Conservation (phyloP, 2,329 filamentous ascomycete species). For the Fusarium bactridioides region DNA sequence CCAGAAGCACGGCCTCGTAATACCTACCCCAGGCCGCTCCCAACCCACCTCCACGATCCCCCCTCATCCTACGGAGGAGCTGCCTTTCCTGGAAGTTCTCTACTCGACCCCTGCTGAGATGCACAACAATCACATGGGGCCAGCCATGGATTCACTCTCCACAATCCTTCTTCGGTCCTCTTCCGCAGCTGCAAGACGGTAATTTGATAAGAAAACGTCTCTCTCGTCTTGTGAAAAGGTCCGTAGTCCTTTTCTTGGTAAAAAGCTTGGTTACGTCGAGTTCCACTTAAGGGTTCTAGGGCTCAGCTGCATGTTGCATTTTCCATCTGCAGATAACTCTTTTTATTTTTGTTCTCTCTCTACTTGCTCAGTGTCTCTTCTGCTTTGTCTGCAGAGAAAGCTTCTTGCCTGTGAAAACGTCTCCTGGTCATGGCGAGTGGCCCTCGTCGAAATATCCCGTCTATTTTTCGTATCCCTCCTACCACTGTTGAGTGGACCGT, state of each 20-base stretch:
- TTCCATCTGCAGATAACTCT: background rate
- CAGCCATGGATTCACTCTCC: background rate
- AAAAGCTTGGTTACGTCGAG: background rate
- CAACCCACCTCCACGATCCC: conserved; percentile 25
- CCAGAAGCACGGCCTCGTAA: background rate
- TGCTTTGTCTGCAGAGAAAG: background rate
- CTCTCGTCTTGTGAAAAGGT: background rate
- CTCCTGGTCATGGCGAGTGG: conserved; percentile 38
- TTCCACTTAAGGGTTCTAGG: background rate
- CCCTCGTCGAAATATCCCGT: conserved; percentile 32
- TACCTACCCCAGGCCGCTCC: background rate
- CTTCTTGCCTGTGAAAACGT: background rate
- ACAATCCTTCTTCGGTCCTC: background rate
- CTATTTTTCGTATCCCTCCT: conserved; percentile 32
- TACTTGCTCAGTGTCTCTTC: background rate
- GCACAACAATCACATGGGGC: conserved; percentile 22
- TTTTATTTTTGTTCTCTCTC: no score
- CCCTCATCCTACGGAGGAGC: conserved; percentile 16
- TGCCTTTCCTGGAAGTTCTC: conserved; percentile 31
- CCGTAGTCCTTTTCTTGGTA: conserved; percentile 11
- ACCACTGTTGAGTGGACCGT: conserved; percentile 19
- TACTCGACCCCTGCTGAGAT: conserved; percentile 7
- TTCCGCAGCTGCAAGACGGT: background rate
- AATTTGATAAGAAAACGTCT: conserved; percentile 31
- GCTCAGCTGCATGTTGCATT: background rate